These are phyloP conservation scores for Cyphellophora europaea DNA, from an alignment of 2,329 filamentous ascomycete genomes.

Conservation along the genomic window DNA sequence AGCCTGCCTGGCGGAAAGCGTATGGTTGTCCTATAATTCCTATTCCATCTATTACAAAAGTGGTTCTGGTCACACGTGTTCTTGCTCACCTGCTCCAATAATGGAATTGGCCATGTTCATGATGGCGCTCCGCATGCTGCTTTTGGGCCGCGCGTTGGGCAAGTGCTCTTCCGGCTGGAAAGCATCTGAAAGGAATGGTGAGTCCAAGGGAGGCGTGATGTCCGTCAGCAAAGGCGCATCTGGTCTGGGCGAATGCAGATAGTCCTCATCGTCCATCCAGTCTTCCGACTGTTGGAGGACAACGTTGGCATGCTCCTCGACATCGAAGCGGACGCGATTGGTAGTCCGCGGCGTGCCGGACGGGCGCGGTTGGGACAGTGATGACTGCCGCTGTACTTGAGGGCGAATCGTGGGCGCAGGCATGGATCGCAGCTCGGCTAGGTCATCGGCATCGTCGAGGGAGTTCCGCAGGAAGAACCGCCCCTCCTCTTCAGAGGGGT, in stretches of 20 bases:
- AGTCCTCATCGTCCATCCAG: constrained; percentile 49
- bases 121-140: constrained; percentile 76
- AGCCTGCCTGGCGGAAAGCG: constrained; percentile 85
- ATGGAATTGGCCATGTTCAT: constrained; percentile 99
- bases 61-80: neutral
- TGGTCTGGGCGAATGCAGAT: constrained; percentile 42
- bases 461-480: constrained; percentile 24
- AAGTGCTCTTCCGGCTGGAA: constrained; percentile 50
- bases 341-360: constrained; percentile 49
- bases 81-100: constrained; percentile 57
- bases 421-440: constrained; percentile 14
- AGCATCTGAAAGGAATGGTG: constrained; percentile 52
- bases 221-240: constrained; percentile 65
- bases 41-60: neutral
- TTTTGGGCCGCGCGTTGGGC: constrained; percentile 65
- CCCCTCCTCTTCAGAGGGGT: constrained; percentile 23
- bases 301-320: constrained; percentile 18
- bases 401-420: constrained; percentile 7
- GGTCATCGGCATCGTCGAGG: constrained; percentile 20
- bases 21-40: constrained; percentile 78
- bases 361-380: constrained; percentile 29
- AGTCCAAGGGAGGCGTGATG: constrained; percentile 69
- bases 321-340: constrained; percentile 66
- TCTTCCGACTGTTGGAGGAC: constrained; percentile 18
- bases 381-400: constrained; percentile 27